These are phyloP conservation scores for Lyophyllum semitale DNA, from an alignment of 768 basidiomycete species.

Conservation along the genomic window DNA sequence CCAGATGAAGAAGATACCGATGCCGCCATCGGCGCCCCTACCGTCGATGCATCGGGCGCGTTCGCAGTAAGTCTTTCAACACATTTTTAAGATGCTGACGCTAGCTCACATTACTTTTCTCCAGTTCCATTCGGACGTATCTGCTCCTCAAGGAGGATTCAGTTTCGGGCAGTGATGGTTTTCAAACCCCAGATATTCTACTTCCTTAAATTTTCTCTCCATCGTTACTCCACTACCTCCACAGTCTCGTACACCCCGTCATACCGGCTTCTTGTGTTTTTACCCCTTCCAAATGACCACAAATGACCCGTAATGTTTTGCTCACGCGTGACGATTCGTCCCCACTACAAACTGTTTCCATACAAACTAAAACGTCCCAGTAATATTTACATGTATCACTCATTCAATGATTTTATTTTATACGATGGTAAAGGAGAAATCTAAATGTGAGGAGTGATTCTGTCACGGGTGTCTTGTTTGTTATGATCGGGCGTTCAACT, in stretches of 20 bases:
- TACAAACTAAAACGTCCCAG: background rate
- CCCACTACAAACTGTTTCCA: background rate
- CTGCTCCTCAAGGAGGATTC: slow-evolving; percentile 94
- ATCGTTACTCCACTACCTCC: background rate
- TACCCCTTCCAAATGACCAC: slow-evolving; percentile 12
- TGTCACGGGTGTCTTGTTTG: slow-evolving; percentile 7
- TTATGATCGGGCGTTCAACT: slow-evolving; percentile 2
- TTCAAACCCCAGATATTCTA: slow-evolving; percentile 10
- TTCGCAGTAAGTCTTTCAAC: slow-evolving; percentile 73
- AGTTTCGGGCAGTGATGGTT: slow-evolving; percentile 76
- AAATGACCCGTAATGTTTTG: slow-evolving; percentile 2
- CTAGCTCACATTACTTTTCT: slow-evolving; percentile 10
- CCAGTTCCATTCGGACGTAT: slow-evolving; percentile 84
- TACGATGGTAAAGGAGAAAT: too few relatives aligned
- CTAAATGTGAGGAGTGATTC: too few relatives aligned
- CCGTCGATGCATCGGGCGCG: slow-evolving; percentile 70
- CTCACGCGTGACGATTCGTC: slow-evolving; percentile 5
- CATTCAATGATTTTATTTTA: background rate
- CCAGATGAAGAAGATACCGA: slow-evolving; percentile 95
- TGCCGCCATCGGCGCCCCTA: slow-evolving; percentile 75
- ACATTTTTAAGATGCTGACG: slow-evolving; percentile 10
- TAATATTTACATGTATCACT: slow-evolving; percentile 2
- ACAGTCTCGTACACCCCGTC: background rate
- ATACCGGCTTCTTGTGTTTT: slow-evolving; percentile 13
- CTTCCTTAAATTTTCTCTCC: background rate